These are phyloP conservation scores for Boletales sp. DNA, from an alignment of 768 basidiomycete genomes.

Conservation along the genomic window DNA sequence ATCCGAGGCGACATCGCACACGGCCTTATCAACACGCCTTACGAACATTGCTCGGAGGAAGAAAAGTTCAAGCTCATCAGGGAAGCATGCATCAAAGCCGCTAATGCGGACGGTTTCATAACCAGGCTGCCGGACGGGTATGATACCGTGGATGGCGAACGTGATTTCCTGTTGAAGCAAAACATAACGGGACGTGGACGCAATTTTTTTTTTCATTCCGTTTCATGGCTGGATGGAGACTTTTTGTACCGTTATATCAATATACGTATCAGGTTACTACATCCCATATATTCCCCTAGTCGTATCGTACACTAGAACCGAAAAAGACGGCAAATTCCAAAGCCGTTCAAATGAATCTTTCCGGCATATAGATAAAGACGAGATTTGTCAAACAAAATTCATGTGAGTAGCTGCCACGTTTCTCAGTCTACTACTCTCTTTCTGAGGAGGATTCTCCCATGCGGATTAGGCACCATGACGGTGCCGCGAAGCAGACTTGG, in stretches of 20 bases:
- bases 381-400: too few relatives aligned
- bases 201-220: too few relatives aligned
- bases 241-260: too few relatives aligned
- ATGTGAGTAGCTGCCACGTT: too few relatives aligned
- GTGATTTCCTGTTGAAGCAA: slow-evolving; percentile 67
- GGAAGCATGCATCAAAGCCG: slow-evolving; percentile 82
- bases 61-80: slow-evolving; percentile 76
- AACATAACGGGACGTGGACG: too few relatives aligned
- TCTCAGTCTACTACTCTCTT: not conserved
- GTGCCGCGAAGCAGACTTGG: not conserved
- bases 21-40: slow-evolving; percentile 18
- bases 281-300: too few relatives aligned
- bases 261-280: too few relatives aligned
- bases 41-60: slow-evolving; percentile 69
- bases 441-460: slow-evolving; percentile 10
- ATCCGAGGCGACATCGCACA: slow-evolving; percentile 41
- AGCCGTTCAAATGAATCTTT: too few relatives aligned
- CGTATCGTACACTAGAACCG: too few relatives aligned
- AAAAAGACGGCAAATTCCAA: too few relatives aligned
- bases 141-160: slow-evolving; percentile 85
- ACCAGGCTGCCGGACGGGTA: slow-evolving; percentile 77
- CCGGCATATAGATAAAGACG: too few relatives aligned
- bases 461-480: not conserved
- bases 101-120: slow-evolving; percentile 87
- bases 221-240: too few relatives aligned